Conservation (phyloP, 2,329 filamentous ascomycete species). For the Didymella arachidicola region DNA sequence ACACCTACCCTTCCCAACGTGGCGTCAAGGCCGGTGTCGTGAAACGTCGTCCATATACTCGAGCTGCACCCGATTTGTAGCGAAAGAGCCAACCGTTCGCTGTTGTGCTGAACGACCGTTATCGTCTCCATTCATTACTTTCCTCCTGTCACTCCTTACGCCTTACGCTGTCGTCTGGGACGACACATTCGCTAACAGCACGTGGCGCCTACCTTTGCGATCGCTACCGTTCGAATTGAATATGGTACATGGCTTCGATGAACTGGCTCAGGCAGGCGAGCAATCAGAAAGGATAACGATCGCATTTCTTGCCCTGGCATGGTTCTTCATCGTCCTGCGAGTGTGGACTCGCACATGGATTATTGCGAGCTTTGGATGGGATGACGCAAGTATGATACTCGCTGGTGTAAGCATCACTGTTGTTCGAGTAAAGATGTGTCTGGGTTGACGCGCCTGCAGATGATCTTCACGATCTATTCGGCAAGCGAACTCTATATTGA, state of each 20-base stretch:
- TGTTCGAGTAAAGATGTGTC: not conserved
- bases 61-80: slow-evolving; percentile 21
- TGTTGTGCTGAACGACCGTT: slow-evolving; percentile 6
- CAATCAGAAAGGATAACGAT: slow-evolving; percentile 40
- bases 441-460: slow-evolving; percentile 29
- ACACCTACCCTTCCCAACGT: slow-evolving; percentile 23
- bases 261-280: slow-evolving; percentile 31
- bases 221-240: not conserved
- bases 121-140: slow-evolving; percentile 3
- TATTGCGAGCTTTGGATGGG: slow-evolving; percentile 54
- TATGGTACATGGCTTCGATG: slow-evolving; percentile 35
- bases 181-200: slow-evolving; percentile 11
- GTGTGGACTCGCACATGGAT: slow-evolving; percentile 52
- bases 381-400: slow-evolving; percentile 53
- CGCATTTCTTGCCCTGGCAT: slow-evolving; percentile 49
- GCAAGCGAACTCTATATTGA: slow-evolving; percentile 38
- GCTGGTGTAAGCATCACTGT: slow-evolving; percentile 39
- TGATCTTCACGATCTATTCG: slow-evolving; percentile 47
- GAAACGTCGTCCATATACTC: slow-evolving; percentile 23
- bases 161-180: slow-evolving; percentile 10
- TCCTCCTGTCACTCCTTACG: slow-evolving; percentile 12
- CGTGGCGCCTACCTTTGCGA: slow-evolving; percentile 11
- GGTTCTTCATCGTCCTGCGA: slow-evolving; percentile 50
- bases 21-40: slow-evolving; percentile 27
- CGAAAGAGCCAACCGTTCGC: slow-evolving; percentile 11